Conservation (phyloP, 2,329 filamentous ascomycete species). For the Blastomyces parvus region DNA sequence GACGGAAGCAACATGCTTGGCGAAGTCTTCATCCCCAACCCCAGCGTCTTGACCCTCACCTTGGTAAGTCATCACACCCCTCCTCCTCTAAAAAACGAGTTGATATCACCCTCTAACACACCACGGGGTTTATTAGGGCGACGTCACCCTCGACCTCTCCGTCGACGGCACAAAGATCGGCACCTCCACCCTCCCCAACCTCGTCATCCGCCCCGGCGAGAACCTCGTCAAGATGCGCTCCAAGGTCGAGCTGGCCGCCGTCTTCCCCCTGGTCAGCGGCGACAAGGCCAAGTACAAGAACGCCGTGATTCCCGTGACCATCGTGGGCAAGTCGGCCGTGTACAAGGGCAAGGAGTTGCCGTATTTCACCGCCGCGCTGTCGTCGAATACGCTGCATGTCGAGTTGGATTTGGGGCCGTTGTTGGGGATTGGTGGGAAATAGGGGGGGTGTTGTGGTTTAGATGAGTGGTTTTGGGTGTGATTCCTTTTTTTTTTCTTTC, state of each 20-base stretch:
- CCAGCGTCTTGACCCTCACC: conserved; percentile 46
- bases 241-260: conserved; percentile 36
- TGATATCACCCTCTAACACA: neutral
- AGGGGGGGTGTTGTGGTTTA: too few species aligned
- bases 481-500: conserved; percentile 6
- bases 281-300: conserved; percentile 31
- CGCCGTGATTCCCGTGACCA: conserved; percentile 43
- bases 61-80: conserved; percentile 30
- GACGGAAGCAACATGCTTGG: conserved; percentile 48
- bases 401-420: conserved; percentile 34
- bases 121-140: conserved; percentile 33
- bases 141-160: conserved; percentile 47
- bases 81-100: neutral
- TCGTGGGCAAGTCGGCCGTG: conserved; percentile 41
- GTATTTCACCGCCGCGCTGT: conserved; percentile 47
- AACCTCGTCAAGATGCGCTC: conserved; percentile 45
- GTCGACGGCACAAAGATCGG: conserved; percentile 43
- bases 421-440: neutral
- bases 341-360: conserved; percentile 42
- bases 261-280: conserved; percentile 24
- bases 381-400: conserved; percentile 32
- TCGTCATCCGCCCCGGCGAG: conserved; percentile 46
- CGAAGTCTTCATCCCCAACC: conserved; percentile 49
- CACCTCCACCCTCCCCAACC: conserved; percentile 40
- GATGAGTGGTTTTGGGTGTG: too few species aligned